Conservation (phyloP, 305 asterid genomes). For the Solanum chacoense region DNA sequence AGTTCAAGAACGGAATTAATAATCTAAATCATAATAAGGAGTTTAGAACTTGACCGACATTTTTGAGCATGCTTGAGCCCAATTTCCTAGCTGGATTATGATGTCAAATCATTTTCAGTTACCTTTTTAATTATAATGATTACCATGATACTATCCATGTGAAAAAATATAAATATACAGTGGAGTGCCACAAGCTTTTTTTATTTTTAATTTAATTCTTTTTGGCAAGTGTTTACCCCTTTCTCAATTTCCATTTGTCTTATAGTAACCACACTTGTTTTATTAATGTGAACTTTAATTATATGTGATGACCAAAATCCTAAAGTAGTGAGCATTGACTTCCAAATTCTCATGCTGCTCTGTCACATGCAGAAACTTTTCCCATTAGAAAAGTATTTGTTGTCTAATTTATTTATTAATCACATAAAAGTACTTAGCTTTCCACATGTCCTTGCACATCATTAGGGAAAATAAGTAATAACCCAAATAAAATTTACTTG, state of each 20-base stretch:
- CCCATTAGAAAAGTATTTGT: background rate
- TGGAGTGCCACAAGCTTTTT: background rate
- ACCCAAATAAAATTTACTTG: background rate
- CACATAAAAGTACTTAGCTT: background rate
- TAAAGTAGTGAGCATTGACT: background rate
- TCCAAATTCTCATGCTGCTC: background rate
- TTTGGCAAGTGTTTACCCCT: background rate
- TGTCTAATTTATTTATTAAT: background rate
- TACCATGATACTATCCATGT: background rate
- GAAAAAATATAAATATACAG: background rate
- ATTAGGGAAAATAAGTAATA: background rate
- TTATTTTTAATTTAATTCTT: background rate
- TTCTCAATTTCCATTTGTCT: background rate
- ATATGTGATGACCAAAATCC: background rate
- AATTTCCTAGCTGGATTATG: background rate
- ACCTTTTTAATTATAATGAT: background rate
- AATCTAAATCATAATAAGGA: background rate
- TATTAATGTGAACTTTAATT: conserved; percentile 1
- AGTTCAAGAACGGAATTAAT: too few relatives aligned
- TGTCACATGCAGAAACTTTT: background rate
- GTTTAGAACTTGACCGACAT: background rate
- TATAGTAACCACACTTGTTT: background rate
- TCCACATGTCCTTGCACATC: background rate
- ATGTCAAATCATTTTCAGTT: background rate
- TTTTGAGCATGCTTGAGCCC: background rate